phyloP scores from a whole-genome alignment of 2,329 filamentous ascomycete genomes.

The Aspergillus fischeri region DNA sequence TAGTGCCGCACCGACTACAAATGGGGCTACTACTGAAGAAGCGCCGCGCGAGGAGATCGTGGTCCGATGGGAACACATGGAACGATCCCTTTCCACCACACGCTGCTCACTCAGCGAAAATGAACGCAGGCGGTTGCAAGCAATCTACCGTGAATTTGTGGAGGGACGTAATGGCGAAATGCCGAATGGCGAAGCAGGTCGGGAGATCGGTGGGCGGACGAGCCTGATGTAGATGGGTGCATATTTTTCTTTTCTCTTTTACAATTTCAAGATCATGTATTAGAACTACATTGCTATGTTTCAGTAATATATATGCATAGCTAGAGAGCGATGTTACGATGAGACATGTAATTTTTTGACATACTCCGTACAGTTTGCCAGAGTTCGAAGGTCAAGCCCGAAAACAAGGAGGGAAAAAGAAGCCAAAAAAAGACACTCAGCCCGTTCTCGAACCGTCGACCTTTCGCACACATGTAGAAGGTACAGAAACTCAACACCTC shows the following conservation, averaged over 20 bases:
- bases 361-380: not conserved
- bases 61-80: conserved; percentile 79
- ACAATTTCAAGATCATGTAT: not conserved
- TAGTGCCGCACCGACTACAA: conserved; percentile 15
- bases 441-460: conserved; percentile 8
- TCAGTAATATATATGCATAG: not conserved
- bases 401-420: not conserved
- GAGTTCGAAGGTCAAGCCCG: not conserved
- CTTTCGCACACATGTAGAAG: not conserved
- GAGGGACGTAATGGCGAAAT: conserved; percentile 91
- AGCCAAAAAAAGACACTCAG: not conserved
- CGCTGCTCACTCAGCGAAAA: conserved; percentile 76
- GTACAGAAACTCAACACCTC: conserved; percentile 6
- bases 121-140: conserved; percentile 68
- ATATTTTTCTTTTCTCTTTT: not conserved
- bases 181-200: conserved; percentile 86
- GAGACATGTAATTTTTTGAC: not conserved
- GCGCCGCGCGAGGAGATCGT: conserved; percentile 62
- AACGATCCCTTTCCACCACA: conserved; percentile 71
- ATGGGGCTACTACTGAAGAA: conserved; percentile 24
- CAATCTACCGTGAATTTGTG: conserved; percentile 90
- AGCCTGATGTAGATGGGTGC: conserved; percentile 70
- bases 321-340: not conserved
- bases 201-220: conserved; percentile 85
- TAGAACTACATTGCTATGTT: not conserved